These are phyloP conservation scores for Aspergillus costaricaensis DNA, from an alignment of 2,329 filamentous ascomycete genomes.

Conservation along the genomic window DNA sequence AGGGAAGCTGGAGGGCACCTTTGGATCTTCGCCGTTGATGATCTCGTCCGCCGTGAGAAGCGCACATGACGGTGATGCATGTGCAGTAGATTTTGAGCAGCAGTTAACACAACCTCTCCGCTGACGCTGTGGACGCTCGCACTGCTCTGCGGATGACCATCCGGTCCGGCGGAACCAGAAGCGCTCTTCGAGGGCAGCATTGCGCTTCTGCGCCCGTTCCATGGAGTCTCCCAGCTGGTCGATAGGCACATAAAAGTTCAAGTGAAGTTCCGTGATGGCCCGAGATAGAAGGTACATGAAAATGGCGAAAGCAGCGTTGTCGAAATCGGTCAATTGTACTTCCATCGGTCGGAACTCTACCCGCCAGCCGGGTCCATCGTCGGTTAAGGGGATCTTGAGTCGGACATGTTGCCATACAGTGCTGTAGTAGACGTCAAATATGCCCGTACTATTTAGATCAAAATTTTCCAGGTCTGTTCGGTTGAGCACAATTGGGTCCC, in stretches of 20 bases:
- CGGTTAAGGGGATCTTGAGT: conserved; percentile 56
- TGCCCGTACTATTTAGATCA: conserved; percentile 10
- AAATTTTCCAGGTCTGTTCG: conserved; percentile 14
- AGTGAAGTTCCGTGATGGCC: conserved; percentile 79
- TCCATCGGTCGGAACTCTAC: conserved; percentile 95
- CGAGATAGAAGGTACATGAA: conserved; percentile 89
- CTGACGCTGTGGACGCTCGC: not conserved
- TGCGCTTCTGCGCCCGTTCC: conserved; percentile 77
- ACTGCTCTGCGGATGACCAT: conserved; percentile 54
- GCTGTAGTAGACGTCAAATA: conserved; percentile 22
- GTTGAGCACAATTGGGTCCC: conserved; percentile 17
- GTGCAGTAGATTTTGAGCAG: not conserved
- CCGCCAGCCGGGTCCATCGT: conserved; percentile 85
- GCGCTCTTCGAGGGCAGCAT: conserved; percentile 73
- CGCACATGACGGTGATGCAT: not conserved
- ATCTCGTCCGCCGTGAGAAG: conserved; percentile 16
- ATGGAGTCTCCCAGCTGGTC: conserved; percentile 82
- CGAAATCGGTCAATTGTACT: conserved; percentile 90
- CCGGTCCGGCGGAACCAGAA: conserved; percentile 86
- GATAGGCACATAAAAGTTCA: conserved; percentile 91
- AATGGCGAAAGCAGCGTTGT: conserved; percentile 88
- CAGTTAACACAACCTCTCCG: not conserved
- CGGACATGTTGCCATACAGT: conserved; percentile 20
- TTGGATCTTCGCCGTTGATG: conserved; percentile 15
- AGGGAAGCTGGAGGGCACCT: conserved; percentile 8